phyloP scores from a whole-genome alignment of 495 filamentous ascomycete genomes.

The Penicillium argentinense region DNA sequence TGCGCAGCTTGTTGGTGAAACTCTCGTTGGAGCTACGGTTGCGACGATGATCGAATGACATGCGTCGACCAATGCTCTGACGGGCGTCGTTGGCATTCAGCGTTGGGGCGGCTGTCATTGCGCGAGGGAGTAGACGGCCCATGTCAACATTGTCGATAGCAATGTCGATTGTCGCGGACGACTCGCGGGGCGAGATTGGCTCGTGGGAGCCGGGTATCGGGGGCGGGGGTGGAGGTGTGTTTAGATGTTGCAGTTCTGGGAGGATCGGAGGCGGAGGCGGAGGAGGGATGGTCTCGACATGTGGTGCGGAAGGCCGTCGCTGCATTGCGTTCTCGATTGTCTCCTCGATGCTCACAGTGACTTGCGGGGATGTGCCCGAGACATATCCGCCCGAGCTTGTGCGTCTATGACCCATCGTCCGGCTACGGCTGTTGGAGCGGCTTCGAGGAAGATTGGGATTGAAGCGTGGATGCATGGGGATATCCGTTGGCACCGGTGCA shows the following conservation, averaged over 20 bases:
- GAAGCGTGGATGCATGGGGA: slow-evolving; percentile 58
- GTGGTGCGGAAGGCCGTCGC: slow-evolving; percentile 33
- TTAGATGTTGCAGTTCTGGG: slow-evolving; percentile 83
- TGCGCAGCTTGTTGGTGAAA: slow-evolving; percentile 61
- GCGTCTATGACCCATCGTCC: slow-evolving; percentile 41
- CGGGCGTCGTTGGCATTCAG: slow-evolving; percentile 23
- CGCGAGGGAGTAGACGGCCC: slow-evolving; percentile 36
- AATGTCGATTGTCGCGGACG: slow-evolving; percentile 65
- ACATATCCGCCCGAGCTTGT: slow-evolving; percentile 27
- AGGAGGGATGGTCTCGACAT: slow-evolving; percentile 60
- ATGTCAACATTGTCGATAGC: slow-evolving; percentile 61
- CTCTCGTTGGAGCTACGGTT: slow-evolving; percentile 69
- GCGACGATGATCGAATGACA: slow-evolving; percentile 59
- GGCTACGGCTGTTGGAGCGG: slow-evolving; percentile 42
- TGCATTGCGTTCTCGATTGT: slow-evolving; percentile 51
- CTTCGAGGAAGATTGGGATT: slow-evolving; percentile 53
- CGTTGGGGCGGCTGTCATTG: slow-evolving; percentile 42
- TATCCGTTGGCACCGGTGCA: slow-evolving; percentile 40
- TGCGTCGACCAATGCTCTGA: slow-evolving; percentile 28
- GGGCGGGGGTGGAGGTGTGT: slow-evolving; percentile 62
- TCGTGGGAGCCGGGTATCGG: slow-evolving; percentile 30
- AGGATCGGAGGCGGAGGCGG: slow-evolving; percentile 65
- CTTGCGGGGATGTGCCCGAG: slow-evolving; percentile 32
- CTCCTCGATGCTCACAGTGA: slow-evolving; percentile 64
- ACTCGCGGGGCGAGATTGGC: slow-evolving; percentile 41